Conservation (phyloP, 768 basidiomycete genomes). For the Podaxis sp. region DNA sequence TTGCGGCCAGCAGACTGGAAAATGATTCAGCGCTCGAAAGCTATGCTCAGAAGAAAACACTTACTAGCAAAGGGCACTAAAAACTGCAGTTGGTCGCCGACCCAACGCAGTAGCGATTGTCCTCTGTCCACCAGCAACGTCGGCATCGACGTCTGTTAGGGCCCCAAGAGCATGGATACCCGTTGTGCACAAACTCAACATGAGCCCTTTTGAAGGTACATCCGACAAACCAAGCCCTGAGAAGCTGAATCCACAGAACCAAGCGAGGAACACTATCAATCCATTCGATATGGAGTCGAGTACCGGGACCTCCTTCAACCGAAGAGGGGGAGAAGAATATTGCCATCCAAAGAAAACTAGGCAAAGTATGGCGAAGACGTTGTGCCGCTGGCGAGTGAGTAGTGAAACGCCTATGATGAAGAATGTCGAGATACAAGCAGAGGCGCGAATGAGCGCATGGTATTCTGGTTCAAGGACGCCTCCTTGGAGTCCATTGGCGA, state of each 20-base stretch:
- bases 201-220: slow-evolving; percentile 9
- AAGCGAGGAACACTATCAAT: slow-evolving; percentile 15
- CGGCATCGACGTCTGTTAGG: slow-evolving; percentile 16
- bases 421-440: slow-evolving; percentile 17
- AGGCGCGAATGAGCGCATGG: slow-evolving; percentile 12
- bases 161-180: slow-evolving; percentile 18
- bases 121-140: slow-evolving; percentile 13
- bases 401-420: slow-evolving; percentile 9
- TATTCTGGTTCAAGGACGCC: slow-evolving; percentile 14
- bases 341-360: slow-evolving; percentile 17
- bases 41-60: background rate
- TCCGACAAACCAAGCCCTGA: slow-evolving; percentile 8
- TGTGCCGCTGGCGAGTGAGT: slow-evolving; percentile 11
- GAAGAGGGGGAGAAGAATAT: slow-evolving; percentile 18
- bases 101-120: slow-evolving; percentile 18
- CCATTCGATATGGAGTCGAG: slow-evolving; percentile 17
- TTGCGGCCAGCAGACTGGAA: slow-evolving; percentile 10
- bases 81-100: slow-evolving; percentile 10
- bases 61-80: slow-evolving; percentile 18
- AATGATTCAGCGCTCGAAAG: background rate
- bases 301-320: slow-evolving; percentile 16
- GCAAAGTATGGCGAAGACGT: slow-evolving; percentile 11
- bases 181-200: slow-evolving; percentile 16
- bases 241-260: slow-evolving; percentile 20
- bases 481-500: slow-evolving; percentile 14